A percentile compares a stretch with the other conserved stretches of the same genome.
Conservation (phyloP, 306 rosid genomes). For the Quercus agrifolia region DNA sequence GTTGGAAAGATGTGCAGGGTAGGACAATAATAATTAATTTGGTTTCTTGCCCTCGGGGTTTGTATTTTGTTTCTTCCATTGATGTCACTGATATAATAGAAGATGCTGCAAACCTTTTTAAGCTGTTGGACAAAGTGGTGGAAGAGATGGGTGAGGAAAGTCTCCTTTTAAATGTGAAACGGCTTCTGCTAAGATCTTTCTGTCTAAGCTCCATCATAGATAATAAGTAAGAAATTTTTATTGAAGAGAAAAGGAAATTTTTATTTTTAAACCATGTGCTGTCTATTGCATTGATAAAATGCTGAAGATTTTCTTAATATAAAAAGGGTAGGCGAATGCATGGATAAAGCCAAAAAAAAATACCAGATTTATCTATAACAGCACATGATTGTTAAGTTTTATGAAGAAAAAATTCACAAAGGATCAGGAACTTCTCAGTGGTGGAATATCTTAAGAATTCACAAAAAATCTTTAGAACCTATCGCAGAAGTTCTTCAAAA, state of each 20-base stretch:
- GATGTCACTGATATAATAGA: slow-evolving; percentile 68
- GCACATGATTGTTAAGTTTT: slow-evolving; percentile 73
- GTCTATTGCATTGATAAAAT: slow-evolving; percentile 63
- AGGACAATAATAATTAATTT: slow-evolving; percentile 66
- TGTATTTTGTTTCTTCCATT: slow-evolving; percentile 75
- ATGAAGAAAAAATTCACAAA: slow-evolving; percentile 74
- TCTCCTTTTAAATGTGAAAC: slow-evolving; percentile 3
- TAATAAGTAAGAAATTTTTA: slow-evolving; percentile 69
- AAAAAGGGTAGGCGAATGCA: slow-evolving; percentile 76
- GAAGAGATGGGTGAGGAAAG: slow-evolving; percentile 87
- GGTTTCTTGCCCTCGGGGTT: slow-evolving; percentile 78
- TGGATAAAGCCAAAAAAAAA: slow-evolving; percentile 75
- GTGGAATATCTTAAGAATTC: no score
- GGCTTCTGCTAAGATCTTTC: slow-evolving; percentile 27
- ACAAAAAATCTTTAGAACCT: slow-evolving; percentile 65
- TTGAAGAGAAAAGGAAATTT: slow-evolving; percentile 82
- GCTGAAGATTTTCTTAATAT: slow-evolving; percentile 79
- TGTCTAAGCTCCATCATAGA: slow-evolving; percentile 37
- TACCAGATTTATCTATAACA: slow-evolving; percentile 75
- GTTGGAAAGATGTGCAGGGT: slow-evolving; percentile 77
- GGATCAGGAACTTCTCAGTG: slow-evolving; percentile 73
- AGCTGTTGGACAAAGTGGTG: slow-evolving; percentile 73
- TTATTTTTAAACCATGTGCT: slow-evolving; percentile 91
- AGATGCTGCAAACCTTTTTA: slow-evolving; percentile 70
- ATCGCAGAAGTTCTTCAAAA: slow-evolving; percentile 70